Evolutionary conservation across 2,329 filamentous ascomycete genomes (phyloP), one percentile per base, ranked within the genome.

Genomic region (Pseudocercospora pini-densiflorae): DNA sequence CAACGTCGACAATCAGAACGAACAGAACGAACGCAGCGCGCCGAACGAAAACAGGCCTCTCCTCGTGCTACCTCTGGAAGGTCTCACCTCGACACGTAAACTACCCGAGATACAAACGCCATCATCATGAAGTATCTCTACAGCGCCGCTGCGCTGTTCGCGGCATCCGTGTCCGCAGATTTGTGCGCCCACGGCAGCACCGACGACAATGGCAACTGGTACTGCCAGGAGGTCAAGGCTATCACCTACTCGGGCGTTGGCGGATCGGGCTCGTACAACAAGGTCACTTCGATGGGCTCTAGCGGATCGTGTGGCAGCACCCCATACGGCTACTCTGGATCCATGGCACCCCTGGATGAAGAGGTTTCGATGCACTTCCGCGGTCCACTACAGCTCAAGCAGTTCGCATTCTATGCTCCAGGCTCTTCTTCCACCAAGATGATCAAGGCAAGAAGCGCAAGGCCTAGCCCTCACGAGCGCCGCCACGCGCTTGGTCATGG

Each of bases 301-400:
- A 75, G 79, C 58, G 84, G 84, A 7, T 74, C 81, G 21, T 93
- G 91, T 77, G 72, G 79, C 6, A 87, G 83, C 68, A 77, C 82
- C 43, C 79, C 83, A 16, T 80, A 85, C 66, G 64, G 77, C 0
- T 93, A 88, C 74, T 82, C 79, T 10, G 90, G 90, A 14, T 81
- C 85, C 47, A 80, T 92, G 60, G 86, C 89, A 29, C 91, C 91
- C 6, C 83, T 92, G 36, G 84, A 91, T 68, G 88, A 91, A 76
- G 90, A 90, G 80, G 82, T 93, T 31, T 92, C 90, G 1, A 78
- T 92, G 68, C 89, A 92, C 76, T 84, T 93, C 74, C 89, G 91
- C 71, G 92, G 91, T 2, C 91, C 91, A 1, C 77, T 92, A 71
- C 80, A 85, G 45, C 76, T 94, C 33, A 88, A 87, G 74, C 85